Evolutionary conservation across 305 asterid species (phyloP), one percentile per base, ranked within the genome.

Genomic region (Solanum hybrid): DNA sequence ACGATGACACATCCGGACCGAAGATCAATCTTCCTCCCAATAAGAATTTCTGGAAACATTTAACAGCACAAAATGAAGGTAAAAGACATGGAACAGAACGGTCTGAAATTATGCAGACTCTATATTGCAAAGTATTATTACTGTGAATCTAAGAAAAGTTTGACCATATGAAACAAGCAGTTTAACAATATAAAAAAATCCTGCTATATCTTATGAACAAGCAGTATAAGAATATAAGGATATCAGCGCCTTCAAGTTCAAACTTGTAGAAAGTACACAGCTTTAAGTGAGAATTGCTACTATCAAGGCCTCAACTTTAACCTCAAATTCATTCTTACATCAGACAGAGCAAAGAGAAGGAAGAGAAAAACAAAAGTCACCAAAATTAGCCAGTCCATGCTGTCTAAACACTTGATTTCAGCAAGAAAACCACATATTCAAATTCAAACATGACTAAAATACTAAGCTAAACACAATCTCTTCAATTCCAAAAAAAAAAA

Each of bases 21-120:
- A 96, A 95, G 80, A 96, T 84, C 95, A 96, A 92, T 91, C 99
- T 94, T 91, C 99, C 99, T 87, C 97, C 98, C 24, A 90, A 93
- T 12, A 93, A 93, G 95, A 96, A 96, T 91, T 82, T 96, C 99
- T 96, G 97, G 29, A 20, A 92, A 92, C 70, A 91, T 31, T 75
- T 31, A 39, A 86, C 91, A 90, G 38, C 88, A 90, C 87, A 89
- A 80, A 86, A 79, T 22, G 20, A 90, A 87, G 37, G 87, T 70
- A 34, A 90, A 36, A 37, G 13, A 90, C n/a, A 68, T 39, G 79
- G 32, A 38, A 32, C 79, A 86, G 29, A 86, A 32, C 22, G 10
- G 45, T 10, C 13, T 81, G 75, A 75, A 10, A 36, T 82, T 82
- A 29, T 45, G 12, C 73, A 88, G 31, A 65, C 57, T 11, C 20